Conservation (phyloP, 306 rosid species). For the Purshia tridentata region DNA sequence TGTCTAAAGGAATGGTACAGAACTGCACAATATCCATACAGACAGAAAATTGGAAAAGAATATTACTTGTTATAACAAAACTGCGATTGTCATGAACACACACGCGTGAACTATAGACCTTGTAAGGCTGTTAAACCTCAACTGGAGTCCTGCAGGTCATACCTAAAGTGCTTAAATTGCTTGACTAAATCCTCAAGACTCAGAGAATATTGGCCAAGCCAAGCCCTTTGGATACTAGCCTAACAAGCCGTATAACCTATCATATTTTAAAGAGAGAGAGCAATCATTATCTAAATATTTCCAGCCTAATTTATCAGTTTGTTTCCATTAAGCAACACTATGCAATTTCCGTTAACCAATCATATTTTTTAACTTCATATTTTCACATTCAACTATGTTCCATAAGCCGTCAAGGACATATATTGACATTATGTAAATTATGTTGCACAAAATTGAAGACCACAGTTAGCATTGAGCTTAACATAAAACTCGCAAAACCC, state of each 20-base stretch:
- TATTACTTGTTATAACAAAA: background rate
- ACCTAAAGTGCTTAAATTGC: background rate
- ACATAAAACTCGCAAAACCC: slow-evolving; percentile 1
- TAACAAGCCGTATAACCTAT: background rate
- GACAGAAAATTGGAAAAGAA: slow-evolving; percentile 22
- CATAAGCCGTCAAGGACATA: background rate
- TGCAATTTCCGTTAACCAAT: background rate
- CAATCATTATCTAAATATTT: background rate
- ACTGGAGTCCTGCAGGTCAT: background rate
- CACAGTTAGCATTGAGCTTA: background rate
- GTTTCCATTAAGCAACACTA: background rate
- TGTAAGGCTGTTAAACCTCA: background rate
- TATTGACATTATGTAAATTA: background rate
- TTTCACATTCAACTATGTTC: background rate
- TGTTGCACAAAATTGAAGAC: background rate
- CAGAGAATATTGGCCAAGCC: background rate
- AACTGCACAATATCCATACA: slow-evolving; percentile 47
- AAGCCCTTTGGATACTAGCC: background rate
- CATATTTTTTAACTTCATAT: background rate
- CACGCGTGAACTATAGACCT: slow-evolving; percentile 5
- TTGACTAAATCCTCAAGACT: background rate
- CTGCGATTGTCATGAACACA: background rate
- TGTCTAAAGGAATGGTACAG: slow-evolving; percentile 92
- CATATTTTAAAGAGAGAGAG: background rate
- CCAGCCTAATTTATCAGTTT: background rate